These are phyloP conservation scores for Russula virescens DNA, from an alignment of 768 basidiomycete genomes.

Conservation along the genomic window DNA sequence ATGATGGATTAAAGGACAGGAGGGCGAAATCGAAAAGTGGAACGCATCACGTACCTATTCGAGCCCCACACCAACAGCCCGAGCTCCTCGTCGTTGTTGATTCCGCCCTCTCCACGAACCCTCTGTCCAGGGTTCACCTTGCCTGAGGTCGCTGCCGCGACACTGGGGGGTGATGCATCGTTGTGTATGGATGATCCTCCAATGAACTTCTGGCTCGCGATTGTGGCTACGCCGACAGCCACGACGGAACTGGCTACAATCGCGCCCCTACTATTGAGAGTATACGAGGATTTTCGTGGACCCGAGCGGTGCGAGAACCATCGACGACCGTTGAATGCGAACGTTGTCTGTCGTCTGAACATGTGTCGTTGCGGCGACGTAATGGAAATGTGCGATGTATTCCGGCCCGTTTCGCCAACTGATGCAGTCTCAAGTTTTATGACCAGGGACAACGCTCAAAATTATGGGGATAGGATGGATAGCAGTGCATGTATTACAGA, in stretches of 20 bases:
- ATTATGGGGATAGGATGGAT: too few relatives aligned
- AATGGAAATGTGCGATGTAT: too few relatives aligned
- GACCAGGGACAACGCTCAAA: too few relatives aligned
- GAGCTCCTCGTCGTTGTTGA: slow-evolving; percentile 33
- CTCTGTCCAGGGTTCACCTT: not conserved
- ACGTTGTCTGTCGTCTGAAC: slow-evolving; percentile 9
- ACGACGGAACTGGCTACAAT: slow-evolving; percentile 10
- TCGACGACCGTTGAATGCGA: not conserved
- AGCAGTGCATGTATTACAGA: not conserved
- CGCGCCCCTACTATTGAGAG: slow-evolving; percentile 3
- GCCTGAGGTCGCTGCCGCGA: slow-evolving; percentile 3
- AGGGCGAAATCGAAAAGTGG: too few relatives aligned
- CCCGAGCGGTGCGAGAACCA: slow-evolving; percentile 3
- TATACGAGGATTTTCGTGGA: not conserved
- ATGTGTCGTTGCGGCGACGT: not conserved
- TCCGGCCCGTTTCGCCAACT: too few relatives aligned
- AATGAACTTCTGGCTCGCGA: slow-evolving; percentile 11
- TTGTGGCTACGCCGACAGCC: not conserved
- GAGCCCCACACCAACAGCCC: slow-evolving; percentile 61
- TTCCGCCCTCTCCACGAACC: slow-evolving; percentile 28
- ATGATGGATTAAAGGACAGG: too few relatives aligned
- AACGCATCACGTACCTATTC: slow-evolving; percentile 52
- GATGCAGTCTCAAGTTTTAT: too few relatives aligned
- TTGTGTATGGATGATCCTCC: slow-evolving; percentile 29
- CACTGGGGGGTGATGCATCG: slow-evolving; percentile 28